These are phyloP conservation scores for Zygoascus flipseniorum DNA, from an alignment of 805 yeast species.

Conservation along the genomic window DNA sequence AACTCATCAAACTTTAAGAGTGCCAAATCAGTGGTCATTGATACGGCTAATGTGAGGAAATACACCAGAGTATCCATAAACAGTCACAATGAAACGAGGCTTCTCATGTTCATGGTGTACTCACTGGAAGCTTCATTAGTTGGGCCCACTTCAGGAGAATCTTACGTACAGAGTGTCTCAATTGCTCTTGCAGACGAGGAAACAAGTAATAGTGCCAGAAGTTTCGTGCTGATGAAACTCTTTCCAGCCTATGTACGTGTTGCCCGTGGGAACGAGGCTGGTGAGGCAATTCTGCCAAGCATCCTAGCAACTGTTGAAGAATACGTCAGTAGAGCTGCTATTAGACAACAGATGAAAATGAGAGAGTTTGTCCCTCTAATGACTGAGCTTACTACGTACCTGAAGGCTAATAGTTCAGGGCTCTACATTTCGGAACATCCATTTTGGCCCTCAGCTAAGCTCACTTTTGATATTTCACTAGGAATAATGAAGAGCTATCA, in stretches of 20 bases:
- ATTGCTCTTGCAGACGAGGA: neutral
- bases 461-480: neutral
- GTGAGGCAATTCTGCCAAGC: neutral
- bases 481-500: neutral
- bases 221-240: neutral
- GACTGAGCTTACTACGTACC: neutral
- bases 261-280: neutral
- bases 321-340: neutral
- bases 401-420: neutral
- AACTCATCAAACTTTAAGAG: neutral
- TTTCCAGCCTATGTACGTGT: neutral
- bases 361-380: neutral
- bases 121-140: slow-evolving; percentile 1
- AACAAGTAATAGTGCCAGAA: neutral
- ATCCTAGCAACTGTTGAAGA: neutral
- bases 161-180: neutral
- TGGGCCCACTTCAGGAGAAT: neutral
- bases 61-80: neutral
- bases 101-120: slow-evolving; percentile 1
- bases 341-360: neutral
- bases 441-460: neutral
- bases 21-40: neutral
- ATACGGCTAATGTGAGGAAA: neutral
- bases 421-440: neutral
- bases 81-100: neutral